Evolutionary conservation across 2,329 filamentous ascomycete genomes (phyloP).

Genomic region (Colletotrichum lupini): DNA sequence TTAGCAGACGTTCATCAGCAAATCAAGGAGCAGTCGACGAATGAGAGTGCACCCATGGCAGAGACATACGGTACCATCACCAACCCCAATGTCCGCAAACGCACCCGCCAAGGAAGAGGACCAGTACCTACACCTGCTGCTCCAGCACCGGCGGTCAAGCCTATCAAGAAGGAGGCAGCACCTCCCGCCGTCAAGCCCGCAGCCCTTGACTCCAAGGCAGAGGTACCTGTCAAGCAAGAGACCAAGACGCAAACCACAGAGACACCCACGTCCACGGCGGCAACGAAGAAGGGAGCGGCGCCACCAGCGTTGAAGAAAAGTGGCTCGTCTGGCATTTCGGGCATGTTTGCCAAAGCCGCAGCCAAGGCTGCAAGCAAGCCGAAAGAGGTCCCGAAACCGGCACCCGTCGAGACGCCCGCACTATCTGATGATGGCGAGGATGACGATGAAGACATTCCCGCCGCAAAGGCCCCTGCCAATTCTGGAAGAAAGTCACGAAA

Average conservation of each 20-base stretch:
- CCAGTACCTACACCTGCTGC: conserved; percentile 39
- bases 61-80: conserved; percentile 79
- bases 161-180: conserved; percentile 46
- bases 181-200: conserved; percentile 35
- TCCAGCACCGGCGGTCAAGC: conserved; percentile 42
- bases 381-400: conserved; percentile 18
- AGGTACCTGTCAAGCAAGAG: conserved; percentile 47
- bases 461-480: conserved; percentile 47
- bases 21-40: conserved; percentile 65
- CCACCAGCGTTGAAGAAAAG: conserved; percentile 64
- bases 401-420: conserved; percentile 43
- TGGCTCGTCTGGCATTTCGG: conserved; percentile 72
- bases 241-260: conserved; percentile 52
- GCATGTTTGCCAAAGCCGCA: conserved; percentile 77
- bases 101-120: conserved; percentile 53
- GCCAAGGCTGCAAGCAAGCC: conserved; percentile 40
- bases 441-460: conserved; percentile 63
- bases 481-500: conserved; percentile 58
- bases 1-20: conserved; percentile 77
- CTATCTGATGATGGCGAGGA: conserved; percentile 64
- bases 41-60: conserved; percentile 69
- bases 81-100: conserved; percentile 73
- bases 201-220: conserved; percentile 37
- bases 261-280: conserved; percentile 47
- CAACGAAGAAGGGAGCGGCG: conserved; percentile 51